These are phyloP conservation scores for Eutrema salsugineum DNA, from an alignment of 441 rosid species.

Conservation along the genomic window DNA sequence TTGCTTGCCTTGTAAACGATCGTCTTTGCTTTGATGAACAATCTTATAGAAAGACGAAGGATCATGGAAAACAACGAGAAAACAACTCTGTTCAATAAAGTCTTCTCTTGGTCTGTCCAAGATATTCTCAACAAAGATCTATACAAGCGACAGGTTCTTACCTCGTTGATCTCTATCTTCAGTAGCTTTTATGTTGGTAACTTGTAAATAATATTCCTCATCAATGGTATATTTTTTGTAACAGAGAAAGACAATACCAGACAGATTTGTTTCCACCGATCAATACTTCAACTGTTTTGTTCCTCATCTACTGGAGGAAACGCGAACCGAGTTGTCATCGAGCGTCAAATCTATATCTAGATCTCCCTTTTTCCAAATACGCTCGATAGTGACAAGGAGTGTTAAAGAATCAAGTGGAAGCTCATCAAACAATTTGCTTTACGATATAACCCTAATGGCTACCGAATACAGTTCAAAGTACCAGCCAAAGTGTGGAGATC, in stretches of 20 bases:
- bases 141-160: neutral
- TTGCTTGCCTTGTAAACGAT: neutral
- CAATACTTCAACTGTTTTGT: neutral
- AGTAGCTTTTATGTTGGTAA: neutral
- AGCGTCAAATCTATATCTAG: neutral
- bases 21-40: too few species aligned
- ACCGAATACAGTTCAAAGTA: neutral
- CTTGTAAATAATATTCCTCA: too few species aligned
- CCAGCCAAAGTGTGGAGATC: conserved; percentile 1
- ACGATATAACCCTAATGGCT: neutral
- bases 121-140: conserved; percentile 9
- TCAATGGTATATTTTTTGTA: neutral
- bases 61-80: neutral
- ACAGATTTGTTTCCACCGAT: neutral
- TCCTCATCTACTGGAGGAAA: neutral
- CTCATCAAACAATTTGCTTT: too few species aligned
- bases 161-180: neutral
- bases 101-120: conserved; percentile 3
- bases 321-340: neutral
- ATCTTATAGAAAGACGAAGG: neutral
- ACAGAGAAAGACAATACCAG: neutral
- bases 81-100: neutral
- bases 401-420: neutral
- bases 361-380: neutral
- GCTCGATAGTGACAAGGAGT: neutral